Base-by-base conservation (phyloP, 805 yeast genomes). In the Wickerhamiella parazyma region DNA sequence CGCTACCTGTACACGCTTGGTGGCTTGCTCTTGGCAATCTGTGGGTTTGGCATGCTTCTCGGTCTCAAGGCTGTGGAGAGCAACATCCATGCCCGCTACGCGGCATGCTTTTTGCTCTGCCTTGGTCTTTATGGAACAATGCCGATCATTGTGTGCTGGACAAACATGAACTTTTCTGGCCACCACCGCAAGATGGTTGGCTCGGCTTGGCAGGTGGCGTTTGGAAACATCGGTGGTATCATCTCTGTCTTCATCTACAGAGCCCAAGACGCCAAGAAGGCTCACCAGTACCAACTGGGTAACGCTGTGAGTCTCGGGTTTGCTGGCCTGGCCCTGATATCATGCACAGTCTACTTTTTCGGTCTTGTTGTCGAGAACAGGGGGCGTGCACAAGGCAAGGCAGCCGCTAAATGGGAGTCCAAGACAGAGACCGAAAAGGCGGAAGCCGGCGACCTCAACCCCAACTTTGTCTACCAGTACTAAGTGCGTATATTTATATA, bases 141-240 rank as follows among this genome's bases (percentile, higher is more conserved):
- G 83, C 85, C 85, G 10, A 51, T 76, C 16, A 58, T 78, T 17
- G 73, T 78, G 9, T 77, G 85, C 61, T 78, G 84, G 84, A 60
- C 71, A 18, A 67, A 76, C 11, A 63, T 78, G 56, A 78, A 78
- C 54, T 70, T 73, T 46, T 70, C 73, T 6, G 82, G 84, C 10
- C 84, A 78, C 56, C 58, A 69, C 21, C 66, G 83, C 52, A 74
- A 76, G 47, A 67, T 73, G 41, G 72, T 72, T 12, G 76, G 73
- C 7, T 64, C 77, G 9, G 78, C 76, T 1, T 71, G 71, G 67
- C 76, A 74, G 51, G 72, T 78, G 53, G 85, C 84, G 0, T 76
- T 78, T 52, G 85, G 83, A 44, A 78, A 78, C 60, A 76, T 76
- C 53, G 85, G 84, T 37, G 85, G 83, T 48, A 77, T 78, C 51